Evolutionary conservation across 306 rosid species (phyloP), one percentile per base, ranked within the genome.

Genomic region (Rosa rugosa): DNA sequence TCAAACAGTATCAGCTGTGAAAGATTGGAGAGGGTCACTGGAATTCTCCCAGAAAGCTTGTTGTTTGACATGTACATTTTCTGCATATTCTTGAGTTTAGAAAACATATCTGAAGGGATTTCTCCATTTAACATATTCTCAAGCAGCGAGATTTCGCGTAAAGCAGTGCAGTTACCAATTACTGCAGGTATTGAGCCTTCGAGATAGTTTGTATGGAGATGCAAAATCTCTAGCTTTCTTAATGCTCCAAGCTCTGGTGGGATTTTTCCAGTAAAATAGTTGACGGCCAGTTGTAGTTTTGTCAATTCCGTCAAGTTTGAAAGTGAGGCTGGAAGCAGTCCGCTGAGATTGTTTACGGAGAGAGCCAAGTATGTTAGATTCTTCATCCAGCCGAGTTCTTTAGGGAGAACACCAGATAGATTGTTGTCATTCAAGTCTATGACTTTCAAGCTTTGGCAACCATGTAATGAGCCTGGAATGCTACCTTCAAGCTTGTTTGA

Each of bases 1-100:
- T 81, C 84, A 65, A 81, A 71, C 62, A 81, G 57, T 46, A 47
- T 70, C 69, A 82, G 81, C 78, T 65, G 78, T 49, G 85, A 82
- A 53, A 82, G 81, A 82, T 82, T 82, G 60, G 78, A 50, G 49
- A 82, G 78, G 45, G 31, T 71, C 31, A 45, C 81, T 16, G 85
- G 85, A 72, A 77, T 82, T 45, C 54, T 82, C 67, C 81, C 85
- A 22, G 78, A 76, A 63, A 82, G 42, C 49, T 36, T 64, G 69
- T 82, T 82, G 0, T 2, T n/a, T 3, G 11, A 4, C 65, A 77
- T 5, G 50, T 72, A 72, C 75, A 82, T 23, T 46, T 5, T 72
- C 72, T 82, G 75, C 59, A 82, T 51, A 54, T 82, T 82, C 69
- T 51, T 63, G 51, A 82, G 70, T 40, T 71, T 76, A 36, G 72